These are phyloP conservation scores for Pichia sporocuriosa DNA, from an alignment of 805 yeast genomes.

Conservation along the genomic window DNA sequence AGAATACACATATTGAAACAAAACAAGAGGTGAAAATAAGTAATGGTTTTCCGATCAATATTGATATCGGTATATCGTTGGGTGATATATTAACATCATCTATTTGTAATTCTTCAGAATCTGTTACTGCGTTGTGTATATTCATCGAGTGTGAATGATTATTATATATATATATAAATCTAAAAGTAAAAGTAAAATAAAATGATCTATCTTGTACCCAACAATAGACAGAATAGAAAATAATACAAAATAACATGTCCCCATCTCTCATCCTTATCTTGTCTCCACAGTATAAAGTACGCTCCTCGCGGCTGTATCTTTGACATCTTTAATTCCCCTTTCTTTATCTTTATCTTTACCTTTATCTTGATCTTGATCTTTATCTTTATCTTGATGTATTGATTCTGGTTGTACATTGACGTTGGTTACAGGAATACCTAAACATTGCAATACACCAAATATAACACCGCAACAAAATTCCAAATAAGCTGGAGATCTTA, in stretches of 20 bases:
- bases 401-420: background rate
- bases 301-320: background rate
- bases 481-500: conserved; percentile 50
- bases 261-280: background rate
- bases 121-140: conserved; percentile 6
- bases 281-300: conserved; percentile 4
- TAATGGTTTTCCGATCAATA: conserved; percentile 29
- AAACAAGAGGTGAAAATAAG: conserved; percentile 44
- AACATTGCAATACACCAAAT: conserved; percentile 1
- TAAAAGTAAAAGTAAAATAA: no score
- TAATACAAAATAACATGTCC: no score
- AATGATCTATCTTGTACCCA: background rate
- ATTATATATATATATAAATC: no score
- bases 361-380: background rate
- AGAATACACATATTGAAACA: conserved; percentile 56
- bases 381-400: background rate
- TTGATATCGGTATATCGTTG: conserved; percentile 22
- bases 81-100: conserved; percentile 1
- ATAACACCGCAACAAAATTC: conserved; percentile 3
- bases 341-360: background rate
- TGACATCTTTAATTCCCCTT: background rate
- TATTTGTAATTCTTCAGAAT: background rate
- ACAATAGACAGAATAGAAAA: no score
- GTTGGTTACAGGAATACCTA: background rate
- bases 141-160: no score